phyloP scores from a whole-genome alignment of 1,284 basidiomycete genomes.

The Anthracocystis setariae region DNA sequence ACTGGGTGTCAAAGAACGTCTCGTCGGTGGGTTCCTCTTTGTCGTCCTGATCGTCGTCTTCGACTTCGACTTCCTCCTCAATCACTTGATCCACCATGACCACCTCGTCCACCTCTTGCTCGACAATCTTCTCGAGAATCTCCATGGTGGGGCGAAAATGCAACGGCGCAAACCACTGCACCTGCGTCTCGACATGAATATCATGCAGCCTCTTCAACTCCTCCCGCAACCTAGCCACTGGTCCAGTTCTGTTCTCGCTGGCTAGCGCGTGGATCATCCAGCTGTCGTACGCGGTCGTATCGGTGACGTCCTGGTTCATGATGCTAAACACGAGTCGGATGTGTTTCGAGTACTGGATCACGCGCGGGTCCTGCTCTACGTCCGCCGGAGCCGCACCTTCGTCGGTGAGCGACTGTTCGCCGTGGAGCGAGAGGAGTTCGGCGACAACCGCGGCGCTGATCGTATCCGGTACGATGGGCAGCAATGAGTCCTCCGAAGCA shows the following conservation, averaged over 20 bases:
- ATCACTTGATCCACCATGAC: slow-evolving; percentile 47
- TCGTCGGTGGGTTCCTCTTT: neutral
- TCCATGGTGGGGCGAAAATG: slow-evolving; percentile 78
- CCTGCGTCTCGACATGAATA: slow-evolving; percentile 91
- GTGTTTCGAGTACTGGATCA: slow-evolving; percentile 56
- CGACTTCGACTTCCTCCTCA: slow-evolving; percentile 22
- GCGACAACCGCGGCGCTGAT: slow-evolving; percentile 36
- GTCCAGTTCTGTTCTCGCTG: slow-evolving; percentile 1
- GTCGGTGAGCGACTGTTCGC: slow-evolving; percentile 10
- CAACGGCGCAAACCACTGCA: slow-evolving; percentile 89
- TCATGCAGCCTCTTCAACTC: slow-evolving; percentile 75
- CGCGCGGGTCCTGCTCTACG: slow-evolving; percentile 43
- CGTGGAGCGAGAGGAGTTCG: slow-evolving; percentile 22
- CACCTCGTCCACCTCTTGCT: slow-evolving; percentile 20
- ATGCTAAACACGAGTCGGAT: slow-evolving; percentile 63
- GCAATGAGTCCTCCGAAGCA: neutral
- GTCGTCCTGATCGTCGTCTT: slow-evolving; percentile 6
- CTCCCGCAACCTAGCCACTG: slow-evolving; percentile 23
- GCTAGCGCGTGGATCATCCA: slow-evolving; percentile 25
- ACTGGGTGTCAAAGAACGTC: neutral
- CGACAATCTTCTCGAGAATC: slow-evolving; percentile 58
- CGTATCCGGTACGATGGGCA: slow-evolving; percentile 29
- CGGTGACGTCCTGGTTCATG: slow-evolving; percentile 60
- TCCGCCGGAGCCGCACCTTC: slow-evolving; percentile 3
- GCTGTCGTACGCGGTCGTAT: slow-evolving; percentile 30